phyloP scores from a whole-genome alignment of 306 rosid species.

The Begonia peltatifolia region DNA sequence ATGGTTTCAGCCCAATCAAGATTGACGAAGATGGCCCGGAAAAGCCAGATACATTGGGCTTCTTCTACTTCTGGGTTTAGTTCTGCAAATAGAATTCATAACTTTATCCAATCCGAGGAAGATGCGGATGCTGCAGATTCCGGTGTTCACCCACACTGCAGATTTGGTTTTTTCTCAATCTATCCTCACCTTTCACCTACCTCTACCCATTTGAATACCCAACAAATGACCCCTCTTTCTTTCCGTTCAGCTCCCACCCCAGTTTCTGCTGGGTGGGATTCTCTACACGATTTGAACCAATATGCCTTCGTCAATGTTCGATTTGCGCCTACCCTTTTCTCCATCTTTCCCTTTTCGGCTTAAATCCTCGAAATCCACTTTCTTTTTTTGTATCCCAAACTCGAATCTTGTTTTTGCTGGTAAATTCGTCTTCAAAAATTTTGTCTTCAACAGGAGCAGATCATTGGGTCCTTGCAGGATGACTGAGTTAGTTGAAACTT shows the following conservation, averaged over 20 bases:
- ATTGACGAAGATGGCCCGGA: too few relatives aligned
- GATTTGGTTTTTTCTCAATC: neutral
- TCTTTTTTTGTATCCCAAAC: constrained; percentile 13
- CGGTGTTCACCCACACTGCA: neutral
- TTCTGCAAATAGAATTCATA: too few relatives aligned
- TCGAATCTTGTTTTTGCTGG: constrained; percentile 16
- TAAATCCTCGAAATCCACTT: constrained; percentile 16
- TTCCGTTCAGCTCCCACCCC: neutral
- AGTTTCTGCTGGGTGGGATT: neutral
- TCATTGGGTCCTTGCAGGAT: constrained; percentile 8
- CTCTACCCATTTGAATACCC: neutral
- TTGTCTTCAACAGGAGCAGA: constrained; percentile 4
- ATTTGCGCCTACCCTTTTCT: neutral
- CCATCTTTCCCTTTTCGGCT: neutral
- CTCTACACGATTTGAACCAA: neutral
- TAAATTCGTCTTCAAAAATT: constrained; percentile 7
- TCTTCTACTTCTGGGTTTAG: too few relatives aligned
- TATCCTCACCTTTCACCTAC: neutral
- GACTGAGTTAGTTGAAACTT: neutral
- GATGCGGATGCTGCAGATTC: too few relatives aligned
- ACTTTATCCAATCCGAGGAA: too few relatives aligned
- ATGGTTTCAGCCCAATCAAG: too few relatives aligned
- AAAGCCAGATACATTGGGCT: too few relatives aligned
- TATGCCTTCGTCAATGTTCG: neutral
- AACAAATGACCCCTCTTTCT: neutral